phyloP scores from a whole-genome alignment of 805 yeast species.

The Lipomyces starkeyi region DNA sequence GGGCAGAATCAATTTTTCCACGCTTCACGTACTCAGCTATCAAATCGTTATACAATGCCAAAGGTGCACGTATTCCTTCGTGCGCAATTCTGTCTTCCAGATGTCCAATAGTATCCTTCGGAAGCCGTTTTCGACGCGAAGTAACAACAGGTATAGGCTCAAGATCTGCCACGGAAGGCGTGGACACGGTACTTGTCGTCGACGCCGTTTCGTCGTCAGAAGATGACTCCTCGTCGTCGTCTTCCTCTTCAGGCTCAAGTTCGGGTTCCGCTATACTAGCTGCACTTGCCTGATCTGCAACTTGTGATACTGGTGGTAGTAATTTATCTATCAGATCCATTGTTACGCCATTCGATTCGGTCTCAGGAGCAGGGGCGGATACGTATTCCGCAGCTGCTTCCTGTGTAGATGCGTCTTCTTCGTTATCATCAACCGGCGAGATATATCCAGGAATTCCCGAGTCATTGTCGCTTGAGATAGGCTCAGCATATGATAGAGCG shows the following conservation, averaged over 20 bases:
- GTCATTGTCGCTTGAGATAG: neutral
- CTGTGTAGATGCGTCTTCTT: neutral
- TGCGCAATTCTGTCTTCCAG: conserved; percentile 52
- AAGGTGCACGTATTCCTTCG: conserved; percentile 18
- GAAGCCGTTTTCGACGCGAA: conserved; percentile 42
- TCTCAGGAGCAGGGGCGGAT: neutral
- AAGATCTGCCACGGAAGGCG: conserved; percentile 21
- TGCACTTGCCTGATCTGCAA: neutral
- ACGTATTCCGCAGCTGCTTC: neutral
- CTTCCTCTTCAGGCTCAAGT: neutral
- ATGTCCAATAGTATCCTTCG: conserved; percentile 61
- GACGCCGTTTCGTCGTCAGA: conserved; percentile 19
- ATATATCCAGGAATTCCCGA: neutral
- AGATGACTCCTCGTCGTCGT: conserved; percentile 6
- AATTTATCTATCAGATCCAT: neutral
- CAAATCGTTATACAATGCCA: conserved; percentile 22
- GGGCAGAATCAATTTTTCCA: conserved; percentile 65
- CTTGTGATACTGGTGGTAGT: neutral
- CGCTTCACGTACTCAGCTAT: conserved; percentile 53
- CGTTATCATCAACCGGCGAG: conserved; percentile 1
- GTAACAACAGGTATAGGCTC: conserved; percentile 14
- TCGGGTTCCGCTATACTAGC: neutral
- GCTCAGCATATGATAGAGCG: neutral
- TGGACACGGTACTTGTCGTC: conserved; percentile 13
- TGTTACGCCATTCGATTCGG: neutral